phyloP scores from a whole-genome alignment of 805 yeast species.

The Sugiyamaella marilandica region DNA sequence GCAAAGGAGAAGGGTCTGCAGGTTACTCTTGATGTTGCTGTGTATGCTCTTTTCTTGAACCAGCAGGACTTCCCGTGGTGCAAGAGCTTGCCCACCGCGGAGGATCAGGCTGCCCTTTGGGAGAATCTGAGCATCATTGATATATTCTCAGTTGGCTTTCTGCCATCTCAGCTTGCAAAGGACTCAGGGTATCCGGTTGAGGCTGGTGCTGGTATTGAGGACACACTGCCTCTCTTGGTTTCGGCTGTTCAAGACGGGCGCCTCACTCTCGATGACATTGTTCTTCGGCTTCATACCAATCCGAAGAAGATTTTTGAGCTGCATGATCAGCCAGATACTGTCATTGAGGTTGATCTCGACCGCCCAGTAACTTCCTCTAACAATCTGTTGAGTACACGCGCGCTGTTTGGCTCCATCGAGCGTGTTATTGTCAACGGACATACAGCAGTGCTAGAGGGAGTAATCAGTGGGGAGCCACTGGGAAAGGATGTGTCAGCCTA shows the following conservation, averaged over 20 bases:
- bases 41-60: slow-evolving; percentile 71
- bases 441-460: slow-evolving; percentile 82
- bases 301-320: slow-evolving; percentile 80
- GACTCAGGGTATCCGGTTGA: slow-evolving; percentile 55
- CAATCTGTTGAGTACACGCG: slow-evolving; percentile 41
- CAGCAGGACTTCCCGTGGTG: slow-evolving; percentile 64
- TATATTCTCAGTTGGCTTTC: slow-evolving; percentile 77
- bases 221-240: slow-evolving; percentile 75
- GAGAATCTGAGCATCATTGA: slow-evolving; percentile 65
- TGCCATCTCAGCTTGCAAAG: slow-evolving; percentile 69
- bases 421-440: slow-evolving; percentile 75
- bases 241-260: slow-evolving; percentile 72
- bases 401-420: slow-evolving; percentile 77
- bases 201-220: slow-evolving; percentile 75
- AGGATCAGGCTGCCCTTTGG: slow-evolving; percentile 83
- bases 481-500: slow-evolving; percentile 51
- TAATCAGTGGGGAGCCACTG: slow-evolving; percentile 47
- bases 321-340: slow-evolving; percentile 66
- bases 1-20: slow-evolving; percentile 75
- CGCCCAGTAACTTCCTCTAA: slow-evolving; percentile 45
- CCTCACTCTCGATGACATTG: slow-evolving; percentile 68
- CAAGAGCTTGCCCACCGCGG: slow-evolving; percentile 68
- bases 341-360: slow-evolving; percentile 80
- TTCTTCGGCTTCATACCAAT: slow-evolving; percentile 67
- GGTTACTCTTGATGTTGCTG: slow-evolving; percentile 87